Percentiles rank a stretch among this genome's conserved stretches.
These are phyloP conservation scores for Trypethelium eluteriae DNA, from an alignment of 495 filamentous ascomycete species.

Conservation along the genomic window DNA sequence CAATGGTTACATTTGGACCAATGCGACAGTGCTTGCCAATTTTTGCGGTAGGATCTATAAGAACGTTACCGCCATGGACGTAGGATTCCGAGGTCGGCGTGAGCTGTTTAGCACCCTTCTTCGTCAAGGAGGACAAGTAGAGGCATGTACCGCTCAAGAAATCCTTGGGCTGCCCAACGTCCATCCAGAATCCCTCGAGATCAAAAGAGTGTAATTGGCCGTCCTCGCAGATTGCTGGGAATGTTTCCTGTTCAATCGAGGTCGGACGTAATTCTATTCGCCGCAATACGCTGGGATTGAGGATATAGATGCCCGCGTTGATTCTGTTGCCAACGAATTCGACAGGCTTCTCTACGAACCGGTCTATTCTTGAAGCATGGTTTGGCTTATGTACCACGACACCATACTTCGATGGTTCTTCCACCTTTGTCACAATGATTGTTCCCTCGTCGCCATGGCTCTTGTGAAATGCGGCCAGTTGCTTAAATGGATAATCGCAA, in stretches of 20 bases:
- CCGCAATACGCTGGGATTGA: constrained; percentile 83
- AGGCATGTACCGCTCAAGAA: constrained; percentile 95
- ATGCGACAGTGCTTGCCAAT: constrained; percentile 99
- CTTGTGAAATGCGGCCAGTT: constrained; percentile 85
- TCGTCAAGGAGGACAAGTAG: constrained; percentile 87
- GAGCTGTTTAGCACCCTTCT: constrained; percentile 84
- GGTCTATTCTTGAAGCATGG: constrained; percentile 88
- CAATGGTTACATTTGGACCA: constrained; percentile 94
- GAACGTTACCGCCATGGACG: constrained; percentile 91
- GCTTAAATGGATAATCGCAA: constrained; percentile 92
- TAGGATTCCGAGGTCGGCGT: constrained; percentile 66
- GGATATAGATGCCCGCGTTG: constrained; percentile 98
- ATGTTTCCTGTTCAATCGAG: constrained; percentile 99
- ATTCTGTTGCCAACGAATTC: constrained; percentile 99
- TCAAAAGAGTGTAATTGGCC: constrained; percentile 95
- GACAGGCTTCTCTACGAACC: constrained; percentile 98
- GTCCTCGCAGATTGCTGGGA: constrained; percentile 88
- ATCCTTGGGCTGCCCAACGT: constrained; percentile 98
- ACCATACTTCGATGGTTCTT: constrained; percentile 98
- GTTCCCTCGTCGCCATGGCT: constrained; percentile 90
- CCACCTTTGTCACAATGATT: constrained; percentile 98
- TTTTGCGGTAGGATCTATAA: constrained; percentile 91
- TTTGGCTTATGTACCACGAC: constrained; percentile 96
- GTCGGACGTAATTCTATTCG: constrained; percentile 96
- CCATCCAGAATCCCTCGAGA: constrained; percentile 99